Evolutionary conservation across 208 protist genomes (phyloP), one percentile per base, ranked within the genome.

Genomic region (Crithidia expoeki): DNA sequence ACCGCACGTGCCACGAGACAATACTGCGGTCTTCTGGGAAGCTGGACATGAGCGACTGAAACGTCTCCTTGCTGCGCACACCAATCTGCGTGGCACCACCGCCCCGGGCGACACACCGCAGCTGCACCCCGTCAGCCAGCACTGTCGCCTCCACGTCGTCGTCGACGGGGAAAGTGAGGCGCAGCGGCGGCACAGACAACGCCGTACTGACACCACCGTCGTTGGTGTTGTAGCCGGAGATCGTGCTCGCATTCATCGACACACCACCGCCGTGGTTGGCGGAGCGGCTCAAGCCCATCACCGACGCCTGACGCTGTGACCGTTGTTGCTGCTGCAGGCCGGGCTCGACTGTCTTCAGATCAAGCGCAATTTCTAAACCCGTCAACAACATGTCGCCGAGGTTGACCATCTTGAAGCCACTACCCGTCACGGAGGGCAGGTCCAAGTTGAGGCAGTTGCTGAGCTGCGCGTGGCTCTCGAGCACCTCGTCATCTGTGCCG

Each of bases 61-160:
- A 80, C n/a, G 73, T 76, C 47, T 95, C 88, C 49, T 86, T 83
- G 70, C 85, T 91, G 25, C 90, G 85, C 44, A 95, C 84, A 28
- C 90, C 90, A 68, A 95, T 91, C 68, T 93, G 87, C 10, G 78
- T 80, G 10, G 50, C 53, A 9, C 65, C 65, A 11, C 72, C 64
- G 17, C 76, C 73, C 10, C 78, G 57, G 0, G 83, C 74, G n/a
- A 90, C 71, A 61, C 90, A 92, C 25, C 72, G 80, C 46, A 95
- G 68, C 21, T 76, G 76, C 27, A 93, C 68, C 25, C 87, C 87
- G 32, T 93, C 86, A 1, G 55, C 42, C n/a, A 72, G 65, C 33
- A 81, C 74, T 10, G 64, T 85, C 28, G 83, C 81, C 66, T 93
- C 80, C 28, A 95, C 81, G 33, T 89, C 83, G 5, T 80, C 74